A percentile compares a stretch with the other conserved stretches of the same genome.
These are phyloP conservation scores for Podaxis sp. DNA, from an alignment of 768 basidiomycete genomes.

Conservation along the genomic window DNA sequence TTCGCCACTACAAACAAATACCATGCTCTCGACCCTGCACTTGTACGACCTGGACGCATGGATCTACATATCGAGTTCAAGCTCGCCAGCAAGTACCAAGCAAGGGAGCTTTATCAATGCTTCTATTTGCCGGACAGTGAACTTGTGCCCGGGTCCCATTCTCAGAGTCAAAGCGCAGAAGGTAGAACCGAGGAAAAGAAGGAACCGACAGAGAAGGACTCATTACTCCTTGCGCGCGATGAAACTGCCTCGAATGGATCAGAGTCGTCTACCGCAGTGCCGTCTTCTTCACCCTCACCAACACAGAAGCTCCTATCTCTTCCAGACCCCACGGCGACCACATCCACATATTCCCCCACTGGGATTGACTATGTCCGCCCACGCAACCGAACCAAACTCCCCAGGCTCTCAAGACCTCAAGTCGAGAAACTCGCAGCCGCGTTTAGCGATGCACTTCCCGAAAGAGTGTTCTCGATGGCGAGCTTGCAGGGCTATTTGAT, in stretches of 20 bases:
- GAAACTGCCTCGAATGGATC: neutral
- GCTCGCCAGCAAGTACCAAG: slow-evolving; percentile 68
- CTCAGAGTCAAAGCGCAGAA: slow-evolving; percentile 6
- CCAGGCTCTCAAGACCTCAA: slow-evolving; percentile 38
- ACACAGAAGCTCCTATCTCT: neutral
- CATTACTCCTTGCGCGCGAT: neutral
- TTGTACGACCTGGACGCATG: slow-evolving; percentile 78
- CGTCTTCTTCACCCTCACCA: neutral
- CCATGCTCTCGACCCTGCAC: slow-evolving; percentile 65
- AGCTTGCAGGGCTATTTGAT: slow-evolving; percentile 63
- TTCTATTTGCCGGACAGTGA: slow-evolving; percentile 59
- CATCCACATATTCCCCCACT: neutral
- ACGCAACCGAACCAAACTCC: slow-evolving; percentile 22
- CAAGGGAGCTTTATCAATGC: slow-evolving; percentile 58
- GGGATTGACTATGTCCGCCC: slow-evolving; percentile 28
- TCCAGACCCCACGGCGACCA: neutral
- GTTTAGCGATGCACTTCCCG: slow-evolving; percentile 56
- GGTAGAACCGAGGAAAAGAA: slow-evolving; percentile 12
- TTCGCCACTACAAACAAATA: slow-evolving; percentile 80
- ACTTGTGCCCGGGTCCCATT: slow-evolving; percentile 23
- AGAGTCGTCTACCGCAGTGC: neutral
- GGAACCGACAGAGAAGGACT: neutral
- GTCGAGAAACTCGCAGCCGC: slow-evolving; percentile 47
- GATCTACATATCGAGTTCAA: slow-evolving; percentile 78
- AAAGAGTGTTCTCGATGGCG: slow-evolving; percentile 50